Percentiles rank a stretch among this genome's conserved stretches.
These are phyloP conservation scores for Dimocarpus longan DNA, from an alignment of 345 rosid genomes.

Conservation along the genomic window DNA sequence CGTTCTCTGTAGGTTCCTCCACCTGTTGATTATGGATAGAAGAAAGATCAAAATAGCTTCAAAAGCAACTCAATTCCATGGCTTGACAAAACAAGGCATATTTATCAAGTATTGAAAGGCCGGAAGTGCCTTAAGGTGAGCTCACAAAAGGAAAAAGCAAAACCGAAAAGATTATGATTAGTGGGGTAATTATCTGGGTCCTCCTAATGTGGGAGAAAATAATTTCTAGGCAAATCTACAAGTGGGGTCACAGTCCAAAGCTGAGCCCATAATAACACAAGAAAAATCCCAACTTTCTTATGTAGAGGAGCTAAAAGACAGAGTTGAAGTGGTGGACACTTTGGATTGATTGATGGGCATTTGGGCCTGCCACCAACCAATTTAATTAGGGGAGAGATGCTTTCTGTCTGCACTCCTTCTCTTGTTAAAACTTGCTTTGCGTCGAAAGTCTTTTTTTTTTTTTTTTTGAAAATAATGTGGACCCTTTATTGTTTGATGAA, in stretches of 20 bases:
- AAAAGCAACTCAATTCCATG: slow-evolving; percentile 1
- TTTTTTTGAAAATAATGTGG: background rate
- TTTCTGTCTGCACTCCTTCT: slow-evolving; percentile 10
- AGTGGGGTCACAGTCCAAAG: slow-evolving; percentile 22
- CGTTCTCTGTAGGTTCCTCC: background rate
- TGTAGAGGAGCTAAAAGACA: background rate
- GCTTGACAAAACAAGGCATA: background rate
- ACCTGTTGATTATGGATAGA: background rate
- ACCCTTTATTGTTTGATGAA: slow-evolving; percentile 7
- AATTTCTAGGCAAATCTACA: slow-evolving; percentile 16
- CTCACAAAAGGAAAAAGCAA: slow-evolving; percentile 19
- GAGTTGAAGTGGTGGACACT: slow-evolving; percentile 6
- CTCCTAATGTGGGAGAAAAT: slow-evolving; percentile 8
- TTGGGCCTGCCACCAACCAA: slow-evolving; percentile 17
- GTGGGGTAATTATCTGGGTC: slow-evolving; percentile 33
- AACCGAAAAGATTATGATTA: slow-evolving; percentile 21
- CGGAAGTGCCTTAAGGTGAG: background rate
- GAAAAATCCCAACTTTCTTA: slow-evolving; percentile 6
- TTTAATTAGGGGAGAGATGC: slow-evolving; percentile 15
- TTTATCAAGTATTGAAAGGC: background rate
- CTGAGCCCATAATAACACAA: slow-evolving; percentile 13
- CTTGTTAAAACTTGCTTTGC: background rate
- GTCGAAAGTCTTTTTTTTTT: too few relatives aligned
- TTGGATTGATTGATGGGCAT: slow-evolving; percentile 31
- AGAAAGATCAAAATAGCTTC: background rate